Evolutionary conservation across 306 rosid genomes (phyloP), one percentile per base, ranked within the genome.

Genomic region (Quercus berberidifolia): DNA sequence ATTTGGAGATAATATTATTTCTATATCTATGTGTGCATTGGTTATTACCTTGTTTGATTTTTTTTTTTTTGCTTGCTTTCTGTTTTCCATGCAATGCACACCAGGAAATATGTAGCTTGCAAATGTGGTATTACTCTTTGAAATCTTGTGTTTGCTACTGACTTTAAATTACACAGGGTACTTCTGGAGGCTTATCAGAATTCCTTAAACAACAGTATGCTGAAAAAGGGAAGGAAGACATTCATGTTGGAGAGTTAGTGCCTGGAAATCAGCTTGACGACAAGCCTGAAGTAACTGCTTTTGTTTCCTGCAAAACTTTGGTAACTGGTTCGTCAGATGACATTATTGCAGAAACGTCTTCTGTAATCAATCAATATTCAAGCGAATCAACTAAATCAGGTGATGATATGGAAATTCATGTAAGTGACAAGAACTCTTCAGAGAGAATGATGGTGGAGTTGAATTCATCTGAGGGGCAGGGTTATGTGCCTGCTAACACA

Each of bases 401-500:
- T 11, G 75, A 58, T 71, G 56, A 60, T 55, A 38, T 41, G 59
- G 69, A 78, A 41, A 79, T 70, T 80, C 81, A 83, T 73, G 89
- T 69, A 68, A 55, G 79, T 76, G 80, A 85, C 59, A 77, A 13
- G 70, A 55, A 69, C 59, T 64, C 78, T 31, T 86, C 83, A 7
- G 56, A 73, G 70, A 88, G 73, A 58, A 79, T 30, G 54, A 23
- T 26, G 54, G 68, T 60, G 80, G 85, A 90, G 71, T 76, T 74
- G 76, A 87, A 79, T 85, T 76, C 77, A 38, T 79, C 72, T n/a
- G 85, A 28, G 85, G 85, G 84, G 63, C 87, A 79, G 72, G 79
- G 67, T 77, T 73, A 49, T 76, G 60, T 63, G 71, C 85, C 83
- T 52, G 69, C 60, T 54, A 52, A 81, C 73, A 80, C 75, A 83